These are phyloP conservation scores for Fagopyrum esculentum DNA, from an alignment of 148 eudicot species.

Conservation along the genomic window DNA sequence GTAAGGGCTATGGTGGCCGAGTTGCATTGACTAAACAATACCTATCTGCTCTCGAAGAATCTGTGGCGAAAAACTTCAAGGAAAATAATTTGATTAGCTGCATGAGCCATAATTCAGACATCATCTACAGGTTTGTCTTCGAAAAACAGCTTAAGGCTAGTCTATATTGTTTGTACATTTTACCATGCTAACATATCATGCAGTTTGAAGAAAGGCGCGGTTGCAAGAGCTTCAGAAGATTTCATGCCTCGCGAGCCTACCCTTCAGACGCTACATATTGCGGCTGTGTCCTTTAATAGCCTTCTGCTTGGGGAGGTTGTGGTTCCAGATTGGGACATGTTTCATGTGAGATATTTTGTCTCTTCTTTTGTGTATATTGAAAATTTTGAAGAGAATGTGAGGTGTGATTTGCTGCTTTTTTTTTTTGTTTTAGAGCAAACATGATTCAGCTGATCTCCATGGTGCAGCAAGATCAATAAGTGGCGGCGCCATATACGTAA, in stretches of 20 bases:
- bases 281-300: slow-evolving; percentile 54
- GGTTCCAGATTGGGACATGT: slow-evolving; percentile 76
- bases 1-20: slow-evolving; percentile 49
- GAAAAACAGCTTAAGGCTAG: too few species aligned
- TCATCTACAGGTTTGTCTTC: slow-evolving; percentile 40
- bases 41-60: slow-evolving; percentile 47
- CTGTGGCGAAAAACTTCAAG: slow-evolving; percentile 39
- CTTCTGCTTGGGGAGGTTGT: slow-evolving; percentile 57
- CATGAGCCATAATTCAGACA: slow-evolving; percentile 58
- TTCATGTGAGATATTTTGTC: slow-evolving; percentile 31
- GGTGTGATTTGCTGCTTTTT: neutral
- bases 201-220: slow-evolving; percentile 45
- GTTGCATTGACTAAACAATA: slow-evolving; percentile 36
- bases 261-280: slow-evolving; percentile 45
- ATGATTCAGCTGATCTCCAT: slow-evolving; percentile 46
- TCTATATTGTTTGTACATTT: neutral
- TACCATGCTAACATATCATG: too few species aligned
- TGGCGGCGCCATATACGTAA: slow-evolving; percentile 56
- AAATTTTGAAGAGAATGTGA: neutral
- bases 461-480: slow-evolving; percentile 54
- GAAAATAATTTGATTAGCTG: slow-evolving; percentile 45
- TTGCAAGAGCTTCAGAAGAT: slow-evolving; percentile 61
- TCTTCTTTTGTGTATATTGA: neutral
- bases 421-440: slow-evolving; percentile 37
- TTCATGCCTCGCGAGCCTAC: slow-evolving; percentile 51